These are phyloP conservation scores for Camptophora hylomeconis DNA, from an alignment of 2,329 filamentous ascomycete genomes.

Conservation along the genomic window DNA sequence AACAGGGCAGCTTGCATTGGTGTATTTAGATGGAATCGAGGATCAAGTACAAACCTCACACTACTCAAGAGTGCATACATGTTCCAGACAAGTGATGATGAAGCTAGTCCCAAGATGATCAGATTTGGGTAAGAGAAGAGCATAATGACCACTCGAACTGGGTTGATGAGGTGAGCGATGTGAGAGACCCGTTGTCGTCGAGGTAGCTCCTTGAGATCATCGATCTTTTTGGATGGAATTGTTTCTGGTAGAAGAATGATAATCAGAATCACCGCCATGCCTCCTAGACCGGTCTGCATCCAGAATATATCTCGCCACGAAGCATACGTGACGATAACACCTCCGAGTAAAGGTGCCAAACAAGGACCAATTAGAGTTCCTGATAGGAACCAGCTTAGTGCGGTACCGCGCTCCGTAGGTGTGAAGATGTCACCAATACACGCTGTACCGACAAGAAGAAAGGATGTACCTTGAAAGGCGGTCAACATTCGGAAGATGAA, in stretches of 20 bases:
- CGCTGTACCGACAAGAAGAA: conserved; percentile 58
- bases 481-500: conserved; percentile 63
- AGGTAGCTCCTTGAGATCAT: conserved; percentile 45
- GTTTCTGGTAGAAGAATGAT: conserved; percentile 61
- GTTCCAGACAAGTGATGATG: conserved; percentile 57
- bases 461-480: conserved; percentile 62
- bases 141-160: conserved; percentile 45
- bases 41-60: conserved; percentile 62
- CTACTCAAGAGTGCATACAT: conserved; percentile 58
- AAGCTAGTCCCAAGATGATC: conserved; percentile 47
- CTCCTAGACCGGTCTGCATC: conserved; percentile 58
- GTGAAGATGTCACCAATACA: conserved; percentile 57
- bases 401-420: conserved; percentile 56
- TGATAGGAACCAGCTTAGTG: conserved; percentile 59
- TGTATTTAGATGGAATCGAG: conserved; percentile 53
- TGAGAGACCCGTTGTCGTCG: conserved; percentile 36
- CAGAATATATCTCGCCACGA: conserved; percentile 67
- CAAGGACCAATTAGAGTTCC: conserved; percentile 61
- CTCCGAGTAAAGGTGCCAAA: conserved; percentile 55
- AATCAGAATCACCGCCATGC: conserved; percentile 44
- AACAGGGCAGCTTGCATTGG: conserved; percentile 59
- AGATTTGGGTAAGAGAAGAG: conserved; percentile 60
- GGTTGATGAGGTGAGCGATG: conserved; percentile 53
- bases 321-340: conserved; percentile 62
- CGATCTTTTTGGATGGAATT: conserved; percentile 49